A percentile compares a stretch with the other conserved stretches of the same genome.
These are phyloP conservation scores for Xylaria venustula DNA, from an alignment of 495 filamentous ascomycete species.

Conservation along the genomic window DNA sequence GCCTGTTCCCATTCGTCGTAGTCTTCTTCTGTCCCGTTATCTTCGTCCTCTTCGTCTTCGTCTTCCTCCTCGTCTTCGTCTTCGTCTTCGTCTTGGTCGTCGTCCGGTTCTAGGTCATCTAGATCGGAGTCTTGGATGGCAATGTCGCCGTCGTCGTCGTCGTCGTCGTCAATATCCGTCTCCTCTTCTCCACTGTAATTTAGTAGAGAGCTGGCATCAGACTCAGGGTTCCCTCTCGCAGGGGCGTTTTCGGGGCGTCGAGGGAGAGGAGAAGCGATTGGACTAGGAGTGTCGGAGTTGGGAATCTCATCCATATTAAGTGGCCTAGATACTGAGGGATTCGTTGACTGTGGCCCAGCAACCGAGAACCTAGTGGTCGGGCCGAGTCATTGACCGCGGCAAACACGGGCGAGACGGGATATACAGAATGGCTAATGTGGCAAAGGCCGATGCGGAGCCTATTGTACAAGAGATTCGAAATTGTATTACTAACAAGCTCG, in stretches of 20 bases:
- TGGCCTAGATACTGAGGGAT: not conserved
- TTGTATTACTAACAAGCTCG: no score
- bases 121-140: not conserved
- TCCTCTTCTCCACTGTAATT: not conserved
- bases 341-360: not conserved
- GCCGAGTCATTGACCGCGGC: not conserved
- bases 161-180: not conserved
- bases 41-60: not conserved
- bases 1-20: no score
- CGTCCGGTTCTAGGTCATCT: not conserved
- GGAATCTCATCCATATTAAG: constrained; percentile 2
- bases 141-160: not conserved
- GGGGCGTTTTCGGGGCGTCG: no score
- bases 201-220: not conserved
- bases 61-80: not conserved
- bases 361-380: not conserved
- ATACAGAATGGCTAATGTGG: no score
- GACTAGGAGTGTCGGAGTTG: not conserved
- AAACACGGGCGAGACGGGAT: no score
- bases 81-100: not conserved
- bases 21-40: not conserved
- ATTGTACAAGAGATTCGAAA: no score
- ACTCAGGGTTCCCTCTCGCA: no score
- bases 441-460: no score
- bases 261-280: not conserved